Evolutionary conservation across 768 basidiomycete genomes (phyloP).

Genomic region (Phylloporus scabripes): DNA sequence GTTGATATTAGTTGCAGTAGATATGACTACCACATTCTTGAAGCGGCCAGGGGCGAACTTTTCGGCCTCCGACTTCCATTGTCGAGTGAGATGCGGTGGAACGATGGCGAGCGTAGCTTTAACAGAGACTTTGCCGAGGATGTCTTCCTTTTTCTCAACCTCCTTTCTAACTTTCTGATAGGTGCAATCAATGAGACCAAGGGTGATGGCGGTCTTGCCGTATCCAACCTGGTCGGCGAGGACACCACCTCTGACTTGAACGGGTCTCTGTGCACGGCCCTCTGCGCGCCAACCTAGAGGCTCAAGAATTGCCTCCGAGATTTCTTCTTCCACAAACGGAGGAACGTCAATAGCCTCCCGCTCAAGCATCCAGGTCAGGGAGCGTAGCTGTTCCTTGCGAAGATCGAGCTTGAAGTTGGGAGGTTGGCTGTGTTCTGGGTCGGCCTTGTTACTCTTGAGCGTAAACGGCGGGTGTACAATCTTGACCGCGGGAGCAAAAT

Average conservation of each 20-base stretch:
- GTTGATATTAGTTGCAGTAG: conserved; percentile 68
- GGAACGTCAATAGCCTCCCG: conserved; percentile 61
- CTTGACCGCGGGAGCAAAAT: conserved; percentile 62
- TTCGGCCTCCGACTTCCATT: conserved; percentile 82
- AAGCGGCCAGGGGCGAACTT: conserved; percentile 60
- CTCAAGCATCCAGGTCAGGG: conserved; percentile 86
- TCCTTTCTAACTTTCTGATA: conserved; percentile 52
- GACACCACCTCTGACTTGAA: conserved; percentile 80
- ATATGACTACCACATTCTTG: conserved; percentile 55
- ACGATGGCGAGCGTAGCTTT: conserved; percentile 82
- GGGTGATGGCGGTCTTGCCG: conserved; percentile 93
- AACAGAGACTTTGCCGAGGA: conserved; percentile 62
- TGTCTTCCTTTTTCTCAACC: conserved; percentile 43
- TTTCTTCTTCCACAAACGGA: conserved; percentile 90
- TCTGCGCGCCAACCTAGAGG: conserved; percentile 94
- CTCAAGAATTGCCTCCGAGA: conserved; percentile 82
- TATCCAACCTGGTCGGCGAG: conserved; percentile 96
- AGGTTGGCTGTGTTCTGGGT: conserved; percentile 68
- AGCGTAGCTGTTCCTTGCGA: conserved; percentile 83
- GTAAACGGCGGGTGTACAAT: conserved; percentile 58
- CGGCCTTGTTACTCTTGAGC: conserved; percentile 70
- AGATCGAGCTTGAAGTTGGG: conserved; percentile 69
- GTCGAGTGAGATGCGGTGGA: conserved; percentile 83
- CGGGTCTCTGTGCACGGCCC: conserved; percentile 75
- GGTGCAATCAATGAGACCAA: conserved; percentile 80